Evolutionary conservation across 2,329 filamentous ascomycete genomes (phyloP).

Genomic region (Ascochyta koolunga): DNA sequence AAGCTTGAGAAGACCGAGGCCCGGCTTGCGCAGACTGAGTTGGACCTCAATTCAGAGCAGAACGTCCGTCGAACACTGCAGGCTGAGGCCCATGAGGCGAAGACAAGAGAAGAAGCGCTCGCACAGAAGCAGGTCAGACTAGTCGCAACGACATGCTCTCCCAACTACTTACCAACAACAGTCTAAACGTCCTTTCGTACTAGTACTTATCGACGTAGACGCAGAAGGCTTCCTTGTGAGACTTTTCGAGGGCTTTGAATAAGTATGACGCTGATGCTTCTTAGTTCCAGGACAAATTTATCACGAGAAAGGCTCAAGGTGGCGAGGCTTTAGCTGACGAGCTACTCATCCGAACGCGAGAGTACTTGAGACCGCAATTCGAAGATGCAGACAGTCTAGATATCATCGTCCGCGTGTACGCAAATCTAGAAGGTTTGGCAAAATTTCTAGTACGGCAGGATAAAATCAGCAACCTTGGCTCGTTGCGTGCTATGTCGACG

Average conservation of each 20-base stretch:
- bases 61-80: conserved; percentile 47
- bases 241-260: neutral
- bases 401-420: conserved; percentile 44
- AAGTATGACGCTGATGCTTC: conserved; percentile 1
- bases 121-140: conserved; percentile 38
- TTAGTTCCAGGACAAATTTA: conserved; percentile 47
- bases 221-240: conserved; percentile 46
- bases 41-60: conserved; percentile 47
- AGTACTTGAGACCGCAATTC: conserved; percentile 44
- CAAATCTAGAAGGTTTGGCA: conserved; percentile 47
- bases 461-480: conserved; percentile 44
- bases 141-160: neutral
- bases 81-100: conserved; percentile 39
- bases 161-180: conserved; percentile 21
- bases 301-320: conserved; percentile 43
- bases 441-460: conserved; percentile 45
- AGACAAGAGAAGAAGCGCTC: conserved; percentile 34
- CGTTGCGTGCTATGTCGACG: conserved; percentile 44
- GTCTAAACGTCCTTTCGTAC: conserved; percentile 43
- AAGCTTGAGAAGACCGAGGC: conserved; percentile 48
- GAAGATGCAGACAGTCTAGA: conserved; percentile 45
- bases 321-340: conserved; percentile 46
- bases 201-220: conserved; percentile 47
- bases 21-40: conserved; percentile 43
- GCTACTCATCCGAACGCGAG: conserved; percentile 40